phyloP scores from a whole-genome alignment of 2,329 filamentous ascomycete genomes.

The Fusarium metavorans region DNA sequence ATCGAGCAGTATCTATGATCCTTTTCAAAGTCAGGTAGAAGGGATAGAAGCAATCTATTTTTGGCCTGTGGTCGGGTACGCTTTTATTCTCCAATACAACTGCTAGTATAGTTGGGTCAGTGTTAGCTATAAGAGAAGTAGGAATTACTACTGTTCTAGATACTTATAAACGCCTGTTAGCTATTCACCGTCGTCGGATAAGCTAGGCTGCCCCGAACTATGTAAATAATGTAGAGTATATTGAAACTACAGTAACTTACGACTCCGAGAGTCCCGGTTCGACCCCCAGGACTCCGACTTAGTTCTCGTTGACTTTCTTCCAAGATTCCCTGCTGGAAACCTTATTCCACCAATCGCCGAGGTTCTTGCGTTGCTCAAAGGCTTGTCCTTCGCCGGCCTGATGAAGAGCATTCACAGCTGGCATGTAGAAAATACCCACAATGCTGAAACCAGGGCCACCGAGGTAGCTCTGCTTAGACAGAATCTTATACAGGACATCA shows the following conservation, averaged over 20 bases:
- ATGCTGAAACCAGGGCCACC: not conserved
- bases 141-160: too few species aligned
- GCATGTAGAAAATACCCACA: not conserved
- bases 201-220: too few species aligned
- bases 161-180: too few species aligned
- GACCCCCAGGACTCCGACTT: not conserved
- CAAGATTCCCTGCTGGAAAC: not conserved
- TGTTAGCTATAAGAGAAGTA: too few species aligned
- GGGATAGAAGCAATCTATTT: too few species aligned
- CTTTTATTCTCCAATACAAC: too few species aligned
- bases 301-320: not conserved
- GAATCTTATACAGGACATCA: not conserved
- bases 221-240: too few species aligned
- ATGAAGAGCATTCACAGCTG: not conserved
- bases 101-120: too few species aligned
- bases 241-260: too few species aligned
- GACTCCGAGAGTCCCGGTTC: too few species aligned
- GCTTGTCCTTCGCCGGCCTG: not conserved
- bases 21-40: not conserved
- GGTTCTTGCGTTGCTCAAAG: not conserved
- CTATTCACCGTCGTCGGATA: too few species aligned
- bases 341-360: not conserved
- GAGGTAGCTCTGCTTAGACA: not conserved
- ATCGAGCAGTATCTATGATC: not conserved
- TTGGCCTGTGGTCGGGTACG: too few species aligned